These are phyloP conservation scores for Alopecurus myosuroides DNA, from an alignment of 176 grass and related monocot species.

Conservation along the genomic window DNA sequence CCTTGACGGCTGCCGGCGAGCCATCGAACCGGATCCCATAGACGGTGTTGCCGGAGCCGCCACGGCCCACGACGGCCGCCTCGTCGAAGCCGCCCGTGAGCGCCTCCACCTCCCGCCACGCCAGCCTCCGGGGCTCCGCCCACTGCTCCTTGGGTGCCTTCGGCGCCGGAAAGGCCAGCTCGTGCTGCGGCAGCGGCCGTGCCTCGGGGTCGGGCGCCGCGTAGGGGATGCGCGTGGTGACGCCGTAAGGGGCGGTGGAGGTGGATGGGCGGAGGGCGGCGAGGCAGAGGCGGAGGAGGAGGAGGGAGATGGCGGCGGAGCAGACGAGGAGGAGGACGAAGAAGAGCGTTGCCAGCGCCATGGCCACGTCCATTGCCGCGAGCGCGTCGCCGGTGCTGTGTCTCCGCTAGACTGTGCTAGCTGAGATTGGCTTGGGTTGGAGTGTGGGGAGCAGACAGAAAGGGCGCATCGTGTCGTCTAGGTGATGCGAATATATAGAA, in stretches of 20 bases:
- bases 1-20: conserved; percentile 48
- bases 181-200: neutral
- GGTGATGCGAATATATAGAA: neutral
- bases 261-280: neutral
- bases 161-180: neutral
- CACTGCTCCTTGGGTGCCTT: neutral
- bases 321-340: conserved; percentile 33
- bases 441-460: neutral
- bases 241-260: neutral
- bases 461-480: neutral
- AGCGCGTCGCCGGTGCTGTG: neutral
- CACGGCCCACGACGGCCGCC: conserved; percentile 60
- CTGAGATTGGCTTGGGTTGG: neutral
- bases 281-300: conserved; percentile 25
- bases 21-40: conserved; percentile 31
- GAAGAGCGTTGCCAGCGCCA: conserved; percentile 42
- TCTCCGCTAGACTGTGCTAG: neutral
- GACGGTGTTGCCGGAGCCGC: conserved; percentile 81
- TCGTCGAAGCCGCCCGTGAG: conserved; percentile 62
- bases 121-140: conserved; percentile 19
- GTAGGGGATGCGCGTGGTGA: neutral
- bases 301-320: conserved; percentile 22
- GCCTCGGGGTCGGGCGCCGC: conserved; percentile 1
- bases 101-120: conserved; percentile 58
- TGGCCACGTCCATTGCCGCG: conserved; percentile 24